Evolutionary conservation across 1,284 basidiomycete species (phyloP).

Genomic region (Acaromyces ingoldii): DNA sequence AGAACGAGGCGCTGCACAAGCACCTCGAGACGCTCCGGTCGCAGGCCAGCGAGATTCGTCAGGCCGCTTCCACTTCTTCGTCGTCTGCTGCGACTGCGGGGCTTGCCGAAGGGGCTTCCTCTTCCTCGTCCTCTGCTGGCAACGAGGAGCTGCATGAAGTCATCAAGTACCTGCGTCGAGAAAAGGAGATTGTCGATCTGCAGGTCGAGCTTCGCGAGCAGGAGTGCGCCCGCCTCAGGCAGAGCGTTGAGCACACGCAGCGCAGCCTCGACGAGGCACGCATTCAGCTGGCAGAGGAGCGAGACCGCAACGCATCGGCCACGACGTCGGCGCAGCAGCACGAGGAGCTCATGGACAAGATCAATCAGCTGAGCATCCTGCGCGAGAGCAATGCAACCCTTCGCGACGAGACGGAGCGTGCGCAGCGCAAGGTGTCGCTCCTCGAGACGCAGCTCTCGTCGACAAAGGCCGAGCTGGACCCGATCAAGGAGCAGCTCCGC

Average conservation of each 20-base stretch:
- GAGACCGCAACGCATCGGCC: conserved; percentile 18
- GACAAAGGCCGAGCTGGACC: conserved; percentile 65
- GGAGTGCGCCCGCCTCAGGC: conserved; percentile 70
- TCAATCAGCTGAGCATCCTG: conserved; percentile 78
- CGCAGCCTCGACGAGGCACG: conserved; percentile 68
- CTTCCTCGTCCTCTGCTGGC: conserved; percentile 21
- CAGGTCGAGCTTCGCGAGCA: conserved; percentile 80
- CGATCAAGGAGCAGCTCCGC: conserved; percentile 67
- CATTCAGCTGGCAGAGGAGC: conserved; percentile 35
- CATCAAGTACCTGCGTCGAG: conserved; percentile 74
- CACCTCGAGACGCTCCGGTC: conserved; percentile 79
- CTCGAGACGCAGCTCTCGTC: conserved; percentile 55
- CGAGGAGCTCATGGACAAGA: conserved; percentile 75
- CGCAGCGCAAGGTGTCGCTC: conserved; percentile 50
- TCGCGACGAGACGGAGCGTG: conserved; percentile 69
- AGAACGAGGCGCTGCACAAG: conserved; percentile 68
- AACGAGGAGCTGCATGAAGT: conserved; percentile 63
- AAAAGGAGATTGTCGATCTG: conserved; percentile 83
- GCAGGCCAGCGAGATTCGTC: conserved; percentile 68
- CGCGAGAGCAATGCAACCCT: conserved; percentile 83
- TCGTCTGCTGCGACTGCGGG: conserved; percentile 37
- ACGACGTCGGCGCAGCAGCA: conserved; percentile 71
- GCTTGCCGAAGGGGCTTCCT: conserved; percentile 57
- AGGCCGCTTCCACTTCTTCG: conserved; percentile 52
- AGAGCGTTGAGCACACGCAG: conserved; percentile 68